phyloP scores from a whole-genome alignment of 2,329 filamentous ascomycete genomes.

The Aspergillus proliferans region DNA sequence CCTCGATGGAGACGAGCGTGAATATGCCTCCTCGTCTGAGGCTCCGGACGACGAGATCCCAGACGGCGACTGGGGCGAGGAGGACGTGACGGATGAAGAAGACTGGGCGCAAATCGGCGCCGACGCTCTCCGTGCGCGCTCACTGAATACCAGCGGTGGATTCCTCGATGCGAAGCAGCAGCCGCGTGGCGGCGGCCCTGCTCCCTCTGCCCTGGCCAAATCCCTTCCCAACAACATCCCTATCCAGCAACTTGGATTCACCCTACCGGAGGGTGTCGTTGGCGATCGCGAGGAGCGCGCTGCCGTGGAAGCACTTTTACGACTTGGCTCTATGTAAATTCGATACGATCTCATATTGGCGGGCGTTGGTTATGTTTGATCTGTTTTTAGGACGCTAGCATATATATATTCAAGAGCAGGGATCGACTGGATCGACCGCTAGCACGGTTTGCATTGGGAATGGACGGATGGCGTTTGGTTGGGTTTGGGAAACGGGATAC shows the following conservation, averaged over 20 bases:
- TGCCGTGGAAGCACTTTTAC: conserved; percentile 44
- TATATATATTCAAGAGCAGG: conserved; percentile 4
- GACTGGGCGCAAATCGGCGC: conserved; percentile 90
- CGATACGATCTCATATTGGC: conserved; percentile 17
- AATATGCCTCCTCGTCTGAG: conserved; percentile 69
- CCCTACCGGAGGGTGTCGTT: conserved; percentile 28
- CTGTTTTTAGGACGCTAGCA: not conserved
- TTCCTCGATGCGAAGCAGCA: conserved; percentile 27
- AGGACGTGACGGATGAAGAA: conserved; percentile 88
- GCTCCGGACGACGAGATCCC: conserved; percentile 58
- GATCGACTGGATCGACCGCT: conserved; percentile 16
- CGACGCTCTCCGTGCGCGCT: conserved; percentile 68
- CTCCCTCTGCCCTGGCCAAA: conserved; percentile 34
- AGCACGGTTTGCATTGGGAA: conserved; percentile 16
- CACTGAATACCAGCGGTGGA: conserved; percentile 42
- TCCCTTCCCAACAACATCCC: conserved; percentile 33
- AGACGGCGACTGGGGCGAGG: conserved; percentile 74
- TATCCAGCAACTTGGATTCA: conserved; percentile 27
- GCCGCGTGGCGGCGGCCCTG: conserved; percentile 27
- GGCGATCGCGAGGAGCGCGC: conserved; percentile 39
- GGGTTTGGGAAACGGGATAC: too few relatives aligned
- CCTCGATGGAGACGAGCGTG: conserved; percentile 60
- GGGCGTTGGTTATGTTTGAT: conserved; percentile 13
- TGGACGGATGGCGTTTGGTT: conserved; percentile 5
- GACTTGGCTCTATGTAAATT: conserved; percentile 43